Evolutionary conservation across 495 filamentous ascomycete genomes (phyloP).

Genomic region (Aspergillus funiculosus): DNA sequence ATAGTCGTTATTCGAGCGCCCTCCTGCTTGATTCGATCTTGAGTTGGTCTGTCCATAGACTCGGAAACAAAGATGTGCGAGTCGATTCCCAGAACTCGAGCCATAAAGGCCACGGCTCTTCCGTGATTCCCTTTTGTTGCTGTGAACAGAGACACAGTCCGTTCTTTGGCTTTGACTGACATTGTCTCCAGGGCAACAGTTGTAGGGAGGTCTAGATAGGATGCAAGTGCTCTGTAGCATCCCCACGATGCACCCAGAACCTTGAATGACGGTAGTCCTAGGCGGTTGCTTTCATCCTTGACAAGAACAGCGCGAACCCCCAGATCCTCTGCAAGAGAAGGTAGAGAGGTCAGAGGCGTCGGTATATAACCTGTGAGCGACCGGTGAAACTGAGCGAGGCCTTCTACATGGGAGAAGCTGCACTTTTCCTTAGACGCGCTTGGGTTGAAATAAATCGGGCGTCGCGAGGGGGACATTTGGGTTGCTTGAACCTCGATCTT

Average conservation of each 20-base stretch:
- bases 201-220: slow-evolving; percentile 33
- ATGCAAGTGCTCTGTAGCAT: slow-evolving; percentile 48
- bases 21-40: slow-evolving; percentile 49
- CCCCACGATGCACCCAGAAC: slow-evolving; percentile 74
- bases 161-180: slow-evolving; percentile 26
- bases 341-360: slow-evolving; percentile 48
- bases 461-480: slow-evolving; percentile 9
- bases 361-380: slow-evolving; percentile 44
- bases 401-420: slow-evolving; percentile 11
- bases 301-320: slow-evolving; percentile 49
- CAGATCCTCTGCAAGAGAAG: slow-evolving; percentile 49
- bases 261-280: slow-evolving; percentile 69
- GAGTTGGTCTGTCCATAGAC: slow-evolving; percentile 46
- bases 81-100: slow-evolving; percentile 44
- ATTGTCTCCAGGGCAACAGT: slow-evolving; percentile 37
- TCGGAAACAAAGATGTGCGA: slow-evolving; percentile 52
- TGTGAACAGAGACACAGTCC: slow-evolving; percentile 38
- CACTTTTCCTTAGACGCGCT: slow-evolving; percentile 20
- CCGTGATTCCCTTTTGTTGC: slow-evolving; percentile 72
- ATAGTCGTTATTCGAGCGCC: slow-evolving; percentile 49
- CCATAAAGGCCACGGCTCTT: slow-evolving; percentile 62
- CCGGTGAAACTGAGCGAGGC: slow-evolving; percentile 41
- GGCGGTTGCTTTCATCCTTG: slow-evolving; percentile 54
- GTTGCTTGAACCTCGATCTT: too few relatives aligned
- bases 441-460: slow-evolving; percentile 31